Base-by-base conservation (phyloP, 1,139 yeast species). In the Pichia sp. region DNA sequence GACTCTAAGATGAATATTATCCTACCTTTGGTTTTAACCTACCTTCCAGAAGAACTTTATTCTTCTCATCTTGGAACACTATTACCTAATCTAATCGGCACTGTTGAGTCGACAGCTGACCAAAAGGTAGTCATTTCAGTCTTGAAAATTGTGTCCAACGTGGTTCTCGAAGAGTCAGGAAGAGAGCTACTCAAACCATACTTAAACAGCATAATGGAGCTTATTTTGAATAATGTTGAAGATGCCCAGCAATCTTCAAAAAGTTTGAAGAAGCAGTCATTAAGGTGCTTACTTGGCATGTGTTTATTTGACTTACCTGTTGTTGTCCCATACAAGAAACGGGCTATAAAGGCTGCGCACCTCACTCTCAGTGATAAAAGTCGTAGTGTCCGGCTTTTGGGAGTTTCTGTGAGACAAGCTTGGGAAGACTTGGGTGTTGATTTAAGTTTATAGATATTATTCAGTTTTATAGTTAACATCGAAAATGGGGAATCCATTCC, bases 371-470 rank as follows among this genome's bases (percentile, higher is more conserved):
- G 88, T 61, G 97, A 93, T 67, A 79, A 77, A 53, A 85, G 78
- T 65, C 79, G 99, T 68, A 72, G 70, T 5, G 89, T 93, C 2
- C 79, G 99, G 64, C 85, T 82, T 66, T 78, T 81, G 53, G 86
- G 92, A 8, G 84, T 87, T 54, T 89, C 86, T 62, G 82, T 93
- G 52, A 80, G 97, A 65, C 98, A 93, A 67, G 29, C 51, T 4
- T 59, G 62, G 62, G 61, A 59, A 23, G 57, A 51, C 8, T 45
- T 52, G 15, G 57, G 57, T 3, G 43, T 57, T 38, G 57, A 56
- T 47, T 16, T 55, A 2, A 36, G 48, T 30, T 41, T 54, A 49
- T 54, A 51, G 11, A 19, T 19, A 2, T 3, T 19, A 3, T 19
- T 19, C 23, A 19, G 23, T 19, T 19, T 3, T 19, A 19, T 19